Evolutionary conservation across 768 basidiomycete genomes (phyloP).

Genomic region (Calocybe indica): DNA sequence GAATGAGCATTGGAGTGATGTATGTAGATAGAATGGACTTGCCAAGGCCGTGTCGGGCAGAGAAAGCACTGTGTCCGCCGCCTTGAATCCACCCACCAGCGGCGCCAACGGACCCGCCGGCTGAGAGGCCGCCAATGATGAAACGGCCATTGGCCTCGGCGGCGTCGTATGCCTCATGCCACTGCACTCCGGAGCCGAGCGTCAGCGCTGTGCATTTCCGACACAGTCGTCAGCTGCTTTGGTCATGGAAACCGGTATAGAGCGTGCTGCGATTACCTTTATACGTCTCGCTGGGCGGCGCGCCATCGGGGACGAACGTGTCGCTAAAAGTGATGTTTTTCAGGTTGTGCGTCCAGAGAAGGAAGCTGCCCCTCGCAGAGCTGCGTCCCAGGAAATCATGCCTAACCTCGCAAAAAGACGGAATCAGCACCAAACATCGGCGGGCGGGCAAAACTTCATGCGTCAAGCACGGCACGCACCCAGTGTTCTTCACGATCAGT

Average conservation of each 20-base stretch:
- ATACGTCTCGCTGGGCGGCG: constrained; percentile 10
- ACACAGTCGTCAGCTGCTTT: background rate
- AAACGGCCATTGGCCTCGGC: constrained; percentile 30
- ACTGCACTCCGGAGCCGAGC: constrained; percentile 39
- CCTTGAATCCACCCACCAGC: constrained; percentile 44
- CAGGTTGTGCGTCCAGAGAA: constrained; percentile 35
- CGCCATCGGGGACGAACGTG: constrained; percentile 26
- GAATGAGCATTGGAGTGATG: background rate
- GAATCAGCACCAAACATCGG: background rate
- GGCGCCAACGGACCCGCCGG: constrained; percentile 36
- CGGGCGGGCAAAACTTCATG: background rate
- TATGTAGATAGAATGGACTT: constrained; percentile 1
- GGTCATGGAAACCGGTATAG: background rate
- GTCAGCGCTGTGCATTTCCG: constrained; percentile 17
- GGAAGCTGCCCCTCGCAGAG: constrained; percentile 30
- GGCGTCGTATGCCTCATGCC: constrained; percentile 34
- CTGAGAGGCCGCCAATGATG: constrained; percentile 39
- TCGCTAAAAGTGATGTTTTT: constrained; percentile 25
- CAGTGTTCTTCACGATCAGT: constrained; percentile 31
- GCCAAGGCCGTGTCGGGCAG: constrained; percentile 39
- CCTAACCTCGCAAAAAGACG: constrained; percentile 15
- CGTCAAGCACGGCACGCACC: constrained; percentile 6
- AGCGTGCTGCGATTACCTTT: constrained; percentile 8
- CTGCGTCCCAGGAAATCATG: constrained; percentile 42
- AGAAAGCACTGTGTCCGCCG: constrained; percentile 37